These are phyloP conservation scores for Suillus subaureus DNA, from an alignment of 768 basidiomycete species.

Conservation along the genomic window DNA sequence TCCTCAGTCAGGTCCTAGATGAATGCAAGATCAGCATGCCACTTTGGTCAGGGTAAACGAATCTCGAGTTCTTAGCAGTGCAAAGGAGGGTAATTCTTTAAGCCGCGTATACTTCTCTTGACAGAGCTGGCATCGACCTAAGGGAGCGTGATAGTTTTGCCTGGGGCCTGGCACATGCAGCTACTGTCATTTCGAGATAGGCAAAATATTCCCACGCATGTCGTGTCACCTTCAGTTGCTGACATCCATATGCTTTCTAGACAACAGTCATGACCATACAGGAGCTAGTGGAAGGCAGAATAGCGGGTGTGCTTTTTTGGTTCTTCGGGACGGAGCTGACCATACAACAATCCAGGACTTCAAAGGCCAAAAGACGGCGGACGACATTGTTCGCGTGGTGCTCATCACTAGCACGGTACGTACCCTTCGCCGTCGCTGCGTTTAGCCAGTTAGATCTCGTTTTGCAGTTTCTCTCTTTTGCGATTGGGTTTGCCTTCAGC, in stretches of 20 bases:
- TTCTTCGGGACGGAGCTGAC: constrained; percentile 2
- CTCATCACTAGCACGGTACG: constrained; percentile 29
- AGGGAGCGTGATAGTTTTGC: background rate
- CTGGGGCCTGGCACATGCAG: background rate
- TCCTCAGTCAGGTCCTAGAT: background rate
- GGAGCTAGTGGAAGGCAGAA: constrained; percentile 33
- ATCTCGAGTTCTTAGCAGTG: background rate
- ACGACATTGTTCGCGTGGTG: constrained; percentile 25
- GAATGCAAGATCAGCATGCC: background rate
- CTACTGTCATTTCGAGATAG: background rate
- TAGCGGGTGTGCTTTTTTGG: constrained; percentile 19
- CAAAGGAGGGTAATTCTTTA: background rate
- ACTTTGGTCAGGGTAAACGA: too few species aligned
- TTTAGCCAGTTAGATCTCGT: background rate
- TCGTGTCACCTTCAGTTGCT: background rate
- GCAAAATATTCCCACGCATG: background rate
- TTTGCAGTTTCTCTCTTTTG: constrained; percentile 31
- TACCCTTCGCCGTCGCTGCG: background rate
- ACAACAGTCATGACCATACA: constrained; percentile 26
- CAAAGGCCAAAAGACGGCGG: constrained; percentile 30
- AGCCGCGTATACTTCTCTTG: background rate
- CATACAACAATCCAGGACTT: constrained; percentile 25
- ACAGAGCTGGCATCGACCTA: background rate
- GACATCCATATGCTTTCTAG: background rate
- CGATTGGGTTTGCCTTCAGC: constrained; percentile 30